These are phyloP conservation scores for Lasiosphaeria miniovina DNA, from an alignment of 495 filamentous ascomycete species.

Conservation along the genomic window DNA sequence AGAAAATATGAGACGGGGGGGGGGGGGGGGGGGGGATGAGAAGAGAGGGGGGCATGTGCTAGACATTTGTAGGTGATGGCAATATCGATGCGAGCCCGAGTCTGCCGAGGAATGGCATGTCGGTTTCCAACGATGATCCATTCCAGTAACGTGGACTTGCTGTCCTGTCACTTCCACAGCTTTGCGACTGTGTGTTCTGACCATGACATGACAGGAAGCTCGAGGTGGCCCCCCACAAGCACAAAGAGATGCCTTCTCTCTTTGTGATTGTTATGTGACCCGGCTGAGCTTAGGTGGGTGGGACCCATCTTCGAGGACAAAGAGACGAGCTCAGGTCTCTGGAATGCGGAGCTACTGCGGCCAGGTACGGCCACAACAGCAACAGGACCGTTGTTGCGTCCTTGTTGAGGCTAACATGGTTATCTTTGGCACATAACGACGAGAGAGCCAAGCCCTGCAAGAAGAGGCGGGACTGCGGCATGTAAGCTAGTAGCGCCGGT, in stretches of 20 bases:
- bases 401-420: background rate
- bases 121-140: conserved; percentile 16
- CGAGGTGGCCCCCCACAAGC: background rate
- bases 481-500: no score
- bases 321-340: background rate
- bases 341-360: background rate
- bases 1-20: conserved; percentile 20
- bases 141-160: conserved; percentile 18
- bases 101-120: conserved; percentile 20
- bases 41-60: conserved; percentile 16
- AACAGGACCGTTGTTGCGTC: background rate
- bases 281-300: background rate
- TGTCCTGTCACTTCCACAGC: conserved; percentile 1
- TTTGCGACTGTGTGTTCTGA: background rate
- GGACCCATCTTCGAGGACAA: background rate
- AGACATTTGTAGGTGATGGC: conserved; percentile 30
- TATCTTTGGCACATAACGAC: background rate
- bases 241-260: background rate
- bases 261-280: background rate
- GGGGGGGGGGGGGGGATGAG: conserved; percentile 10
- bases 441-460: no score
- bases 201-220: background rate
- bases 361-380: background rate
- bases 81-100: conserved; percentile 13
- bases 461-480: no score